Base-by-base conservation (phyloP, 306 rosid species). In the Arachis stenosperma region DNA sequence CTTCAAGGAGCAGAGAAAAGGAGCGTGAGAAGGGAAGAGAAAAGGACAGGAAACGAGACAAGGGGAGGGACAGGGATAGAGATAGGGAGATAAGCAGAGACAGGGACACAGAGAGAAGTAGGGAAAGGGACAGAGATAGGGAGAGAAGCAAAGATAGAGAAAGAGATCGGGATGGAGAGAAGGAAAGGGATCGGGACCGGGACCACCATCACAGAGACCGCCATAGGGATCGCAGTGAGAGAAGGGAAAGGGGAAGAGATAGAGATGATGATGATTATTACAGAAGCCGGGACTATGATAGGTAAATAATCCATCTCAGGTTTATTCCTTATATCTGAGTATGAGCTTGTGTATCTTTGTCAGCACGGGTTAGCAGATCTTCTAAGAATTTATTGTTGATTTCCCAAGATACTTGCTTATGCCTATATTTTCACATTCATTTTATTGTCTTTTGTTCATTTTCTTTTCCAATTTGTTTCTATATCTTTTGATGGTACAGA, bases 1-100 rank as follows among this genome's bases (percentile, higher is more conserved):
- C 96, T 65, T 91, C 97, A 7, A 91, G 87, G 85, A 91, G 96
- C 75, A 82, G 96, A 70, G 99, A 94, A 10, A 93, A 86, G 88
- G 98, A 86, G 8, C 85, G 90, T 47, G 97, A 88, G 12, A 93
- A 90, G 69, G 98, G 96, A 55, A 74, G 87, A 61, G 87, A 83
- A 40, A 73, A 65, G 74, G 86, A 83, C 3, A 79, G 81, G 5
- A 79, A 71, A 50, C 71, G 77, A 71, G 84, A 80, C 1, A 83
- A 65, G 62, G 76, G 78, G 36, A 73, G 75, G 68, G 78, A 83
- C 44, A 74, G 69, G 8, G 74, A 66, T 7, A 51, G 79, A 5
- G 79, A 75, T 55, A 75, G 71, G 33, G 85, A 61, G 64, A 81
- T n/a, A 71, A 77, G 76, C 53, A 77, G 60, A 40, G 86, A 78